Conservation (phyloP, 2,329 filamentous ascomycete genomes). For the Emericellopsis atlantica region DNA sequence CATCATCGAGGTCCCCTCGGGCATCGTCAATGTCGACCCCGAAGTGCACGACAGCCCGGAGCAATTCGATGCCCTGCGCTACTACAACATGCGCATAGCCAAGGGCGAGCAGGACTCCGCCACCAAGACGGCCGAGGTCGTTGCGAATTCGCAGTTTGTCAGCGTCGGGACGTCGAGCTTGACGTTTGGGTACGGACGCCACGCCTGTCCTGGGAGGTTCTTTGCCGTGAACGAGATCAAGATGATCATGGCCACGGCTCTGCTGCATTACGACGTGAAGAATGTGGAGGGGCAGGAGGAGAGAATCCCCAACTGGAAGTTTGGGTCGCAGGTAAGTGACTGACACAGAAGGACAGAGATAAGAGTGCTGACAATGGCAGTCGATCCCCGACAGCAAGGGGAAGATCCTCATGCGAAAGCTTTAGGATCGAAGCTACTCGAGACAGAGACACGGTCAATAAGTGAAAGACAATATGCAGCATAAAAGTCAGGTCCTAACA, state of each 20-base stretch:
- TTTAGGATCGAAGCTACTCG: background rate
- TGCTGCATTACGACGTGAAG: constrained; percentile 25
- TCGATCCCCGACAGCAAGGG: background rate
- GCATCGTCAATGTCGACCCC: constrained; percentile 22
- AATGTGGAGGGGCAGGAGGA: constrained; percentile 2
- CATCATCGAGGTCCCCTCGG: constrained; percentile 25
- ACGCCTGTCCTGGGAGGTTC: constrained; percentile 29
- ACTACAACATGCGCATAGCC: constrained; percentile 23
- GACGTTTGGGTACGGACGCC: constrained; percentile 24
- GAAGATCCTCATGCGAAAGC: background rate
- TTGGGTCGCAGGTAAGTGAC: constrained; percentile 2
- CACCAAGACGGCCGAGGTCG: constrained; percentile 7
- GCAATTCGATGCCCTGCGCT: constrained; percentile 29
- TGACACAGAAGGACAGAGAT: background rate
- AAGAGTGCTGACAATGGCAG: background rate
- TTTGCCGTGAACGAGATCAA: constrained; percentile 32
- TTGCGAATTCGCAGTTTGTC: constrained; percentile 24
- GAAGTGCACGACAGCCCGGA: constrained; percentile 18
- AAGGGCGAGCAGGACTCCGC: background rate
- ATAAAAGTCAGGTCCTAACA: no score
- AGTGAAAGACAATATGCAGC: no score
- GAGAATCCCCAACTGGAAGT: constrained; percentile 6
- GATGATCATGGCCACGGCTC: constrained; percentile 24
- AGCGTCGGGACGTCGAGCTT: constrained; percentile 21
- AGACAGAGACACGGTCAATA: no score